Percentiles rank a stretch among this genome's conserved stretches.
Evolutionary conservation across 2,329 filamentous ascomycete species (phyloP).

Genomic region (Colletotrichum eremochloae): DNA sequence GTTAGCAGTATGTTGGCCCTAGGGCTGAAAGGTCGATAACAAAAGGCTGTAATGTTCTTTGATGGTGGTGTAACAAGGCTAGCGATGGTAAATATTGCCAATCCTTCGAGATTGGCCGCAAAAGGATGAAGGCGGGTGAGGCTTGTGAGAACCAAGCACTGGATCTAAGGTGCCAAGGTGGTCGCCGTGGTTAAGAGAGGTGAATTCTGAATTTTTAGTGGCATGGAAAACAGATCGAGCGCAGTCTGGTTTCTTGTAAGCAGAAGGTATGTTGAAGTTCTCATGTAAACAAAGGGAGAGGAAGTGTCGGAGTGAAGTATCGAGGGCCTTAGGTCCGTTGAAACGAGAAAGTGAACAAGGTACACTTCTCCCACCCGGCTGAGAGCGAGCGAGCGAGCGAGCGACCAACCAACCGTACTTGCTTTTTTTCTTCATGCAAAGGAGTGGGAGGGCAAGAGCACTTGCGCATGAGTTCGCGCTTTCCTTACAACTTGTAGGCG

Average conservation of each 20-base stretch:
- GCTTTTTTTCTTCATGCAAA: background rate
- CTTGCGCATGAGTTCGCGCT: background rate
- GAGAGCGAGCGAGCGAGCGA: background rate
- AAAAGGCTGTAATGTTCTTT: background rate
- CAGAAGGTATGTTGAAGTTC: background rate
- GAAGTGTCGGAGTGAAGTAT: background rate
- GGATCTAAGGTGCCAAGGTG: background rate
- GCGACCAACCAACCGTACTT: background rate
- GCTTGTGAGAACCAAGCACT: background rate
- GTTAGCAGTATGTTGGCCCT: background rate
- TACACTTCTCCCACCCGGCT: background rate
- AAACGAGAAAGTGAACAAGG: background rate
- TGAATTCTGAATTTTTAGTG: background rate
- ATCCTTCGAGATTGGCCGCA: background rate
- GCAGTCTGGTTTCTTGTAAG: background rate
- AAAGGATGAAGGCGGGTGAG: background rate
- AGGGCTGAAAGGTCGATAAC: background rate
- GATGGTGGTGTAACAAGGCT: background rate
- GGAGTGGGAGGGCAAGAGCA: background rate
- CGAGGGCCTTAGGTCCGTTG: background rate
- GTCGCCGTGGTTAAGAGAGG: background rate
- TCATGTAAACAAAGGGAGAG: background rate
- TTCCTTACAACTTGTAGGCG: background rate
- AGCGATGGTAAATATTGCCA: background rate
- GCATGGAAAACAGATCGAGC: background rate